Evolutionary conservation across 129 eudicot genomes (phyloP).

Genomic region (Chrysanthemum seticuspe): DNA sequence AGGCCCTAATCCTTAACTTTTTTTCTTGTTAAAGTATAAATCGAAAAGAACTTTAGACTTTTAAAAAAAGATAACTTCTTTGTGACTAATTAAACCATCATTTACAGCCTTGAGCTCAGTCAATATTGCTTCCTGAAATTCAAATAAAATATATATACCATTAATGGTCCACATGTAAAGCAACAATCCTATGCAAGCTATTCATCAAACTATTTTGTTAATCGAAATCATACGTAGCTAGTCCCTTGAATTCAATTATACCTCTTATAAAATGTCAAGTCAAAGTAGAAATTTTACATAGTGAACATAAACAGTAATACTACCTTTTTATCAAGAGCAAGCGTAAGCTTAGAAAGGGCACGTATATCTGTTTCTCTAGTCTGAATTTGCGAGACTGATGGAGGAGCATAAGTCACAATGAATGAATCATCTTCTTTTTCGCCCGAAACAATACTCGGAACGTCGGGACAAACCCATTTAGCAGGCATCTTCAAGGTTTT

Average conservation of each 20-base stretch:
- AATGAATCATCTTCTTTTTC: constrained; percentile 13
- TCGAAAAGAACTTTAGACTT: too few species aligned
- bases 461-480: not conserved
- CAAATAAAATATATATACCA: not conserved
- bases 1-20: too few species aligned
- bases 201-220: too few species aligned
- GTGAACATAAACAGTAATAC: constrained; percentile 9
- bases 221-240: too few species aligned
- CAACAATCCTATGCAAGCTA: too few species aligned
- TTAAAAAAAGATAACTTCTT: too few species aligned
- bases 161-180: too few species aligned
- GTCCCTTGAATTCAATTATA: not conserved
- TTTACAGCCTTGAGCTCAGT: constrained; percentile 47
- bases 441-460: constrained; percentile 13
- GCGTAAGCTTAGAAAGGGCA: constrained; percentile 45
- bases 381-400: constrained; percentile 32
- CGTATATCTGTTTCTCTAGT: constrained; percentile 45
- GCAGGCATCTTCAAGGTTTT: not conserved
- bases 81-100: constrained; percentile 38
- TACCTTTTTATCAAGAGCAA: constrained; percentile 57
- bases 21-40: too few species aligned
- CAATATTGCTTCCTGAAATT: constrained; percentile 43
- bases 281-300: not conserved
- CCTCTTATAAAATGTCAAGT: constrained; percentile 26
- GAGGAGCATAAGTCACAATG: constrained; percentile 27